Base-by-base conservation (phyloP, 2,329 filamentous ascomycete genomes). In the Exophiala sp. region DNA sequence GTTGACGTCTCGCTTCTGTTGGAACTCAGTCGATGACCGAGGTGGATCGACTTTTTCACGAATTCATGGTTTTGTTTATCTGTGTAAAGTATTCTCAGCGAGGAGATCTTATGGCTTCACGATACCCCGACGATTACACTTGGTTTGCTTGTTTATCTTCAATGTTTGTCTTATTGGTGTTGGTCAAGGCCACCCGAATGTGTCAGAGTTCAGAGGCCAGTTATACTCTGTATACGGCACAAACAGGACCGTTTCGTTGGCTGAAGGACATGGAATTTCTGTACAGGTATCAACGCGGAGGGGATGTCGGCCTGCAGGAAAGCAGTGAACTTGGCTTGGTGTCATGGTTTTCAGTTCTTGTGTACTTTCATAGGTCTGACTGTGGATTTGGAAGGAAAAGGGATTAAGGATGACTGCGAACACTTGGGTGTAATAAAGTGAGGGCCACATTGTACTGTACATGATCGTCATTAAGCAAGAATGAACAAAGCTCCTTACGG, bases 81-180 rank as follows among this genome's bases (percentile, higher is more conserved):
- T 18, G 13, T 53, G 47, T 53, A 48, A 24, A 42, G 47, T 39
- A 38, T 32, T 32, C 11, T 22, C 16, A 16, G 18, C 10, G 8
- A 8, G 24, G n/a, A 23, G 23, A 16, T 21, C 21, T 21, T 35
- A 49, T 42, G 48, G 52, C 29, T 32, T 55, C 43, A 55, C 48
- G 52, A 55, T 55, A 52, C 52, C 52, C 52, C 38, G 7, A 41
- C 38, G 38, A 24, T 21, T 24, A 43, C 32, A 23, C 22, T 32
- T 22, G 42, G 22, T 34, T 43, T n/a, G n/a, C n/a, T 41, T 48
- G 34, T 29, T 50, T 43, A 30, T 27, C 6, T 43, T 46, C 34
- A 18, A 18, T 43, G 32, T 30, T 43, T 14, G 34, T 19, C 14
- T 29, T 35, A 11, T 29, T 48, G 13, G 38, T 40, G 32, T 41